A percentile compares a stretch with the other conserved stretches of the same genome.
phyloP scores from a whole-genome alignment of 768 basidiomycete genomes.

The Filobasidium floriforme region DNA sequence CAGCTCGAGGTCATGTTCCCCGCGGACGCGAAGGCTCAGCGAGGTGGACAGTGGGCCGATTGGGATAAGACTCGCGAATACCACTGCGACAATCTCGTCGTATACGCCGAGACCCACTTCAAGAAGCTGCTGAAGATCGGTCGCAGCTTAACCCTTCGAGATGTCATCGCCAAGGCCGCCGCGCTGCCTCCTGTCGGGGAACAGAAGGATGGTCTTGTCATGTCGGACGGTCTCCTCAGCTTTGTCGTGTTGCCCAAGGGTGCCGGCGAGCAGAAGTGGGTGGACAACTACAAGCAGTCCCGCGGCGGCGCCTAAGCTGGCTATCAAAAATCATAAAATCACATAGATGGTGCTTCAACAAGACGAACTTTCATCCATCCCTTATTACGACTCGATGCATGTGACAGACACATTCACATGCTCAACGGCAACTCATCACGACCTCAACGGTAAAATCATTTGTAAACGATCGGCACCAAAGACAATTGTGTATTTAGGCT shows the following conservation, averaged over 20 bases:
- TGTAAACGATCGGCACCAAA: too few relatives aligned
- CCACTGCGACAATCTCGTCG: conserved; percentile 55
- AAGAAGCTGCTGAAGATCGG: conserved; percentile 82
- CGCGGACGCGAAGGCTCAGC: not conserved
- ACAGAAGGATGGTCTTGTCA: conserved; percentile 65
- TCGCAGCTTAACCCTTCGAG: conserved; percentile 74
- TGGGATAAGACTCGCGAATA: conserved; percentile 76
- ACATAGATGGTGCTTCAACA: not conserved
- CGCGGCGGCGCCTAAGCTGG: not conserved
- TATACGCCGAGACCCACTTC: conserved; percentile 73
- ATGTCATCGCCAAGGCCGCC: conserved; percentile 54
- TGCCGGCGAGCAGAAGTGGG: conserved; percentile 61
- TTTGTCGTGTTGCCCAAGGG: conserved; percentile 46
- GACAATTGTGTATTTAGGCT: not conserved
- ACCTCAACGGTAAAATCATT: not conserved
- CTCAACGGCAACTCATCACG: not conserved
- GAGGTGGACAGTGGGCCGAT: conserved; percentile 51
- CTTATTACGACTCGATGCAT: not conserved
- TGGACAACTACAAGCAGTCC: conserved; percentile 67
- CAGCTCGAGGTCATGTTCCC: conserved; percentile 80
- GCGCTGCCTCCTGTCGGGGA: conserved; percentile 52
- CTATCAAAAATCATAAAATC: not conserved
- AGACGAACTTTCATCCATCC: not conserved
- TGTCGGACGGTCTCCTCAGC: conserved; percentile 50
- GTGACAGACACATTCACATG: too few relatives aligned